phyloP scores from a whole-genome alignment of 106 monocot genomes.

The Iris macrosiphon region DNA sequence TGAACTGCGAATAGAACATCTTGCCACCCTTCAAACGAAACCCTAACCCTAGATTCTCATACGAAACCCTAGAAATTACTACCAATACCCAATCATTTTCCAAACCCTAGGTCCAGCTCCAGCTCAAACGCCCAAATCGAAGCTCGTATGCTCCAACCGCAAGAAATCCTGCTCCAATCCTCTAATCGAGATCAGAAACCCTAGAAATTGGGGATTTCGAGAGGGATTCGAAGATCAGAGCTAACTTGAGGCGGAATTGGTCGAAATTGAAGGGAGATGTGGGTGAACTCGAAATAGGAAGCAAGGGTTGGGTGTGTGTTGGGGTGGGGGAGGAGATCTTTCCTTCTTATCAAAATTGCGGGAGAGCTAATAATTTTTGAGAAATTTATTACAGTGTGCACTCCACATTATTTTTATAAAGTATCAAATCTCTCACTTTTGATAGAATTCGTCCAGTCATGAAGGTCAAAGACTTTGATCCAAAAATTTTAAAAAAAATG shows the following conservation, averaged over 20 bases:
- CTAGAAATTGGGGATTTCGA: background rate
- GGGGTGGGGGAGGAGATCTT: too few relatives aligned
- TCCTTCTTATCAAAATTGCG: too few relatives aligned
- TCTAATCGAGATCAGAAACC: background rate
- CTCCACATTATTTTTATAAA: too few relatives aligned
- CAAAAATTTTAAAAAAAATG: too few relatives aligned
- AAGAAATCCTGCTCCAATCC: background rate
- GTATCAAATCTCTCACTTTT: too few relatives aligned
- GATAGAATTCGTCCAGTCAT: too few relatives aligned
- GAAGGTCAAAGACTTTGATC: too few relatives aligned
- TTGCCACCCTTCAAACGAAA: background rate
- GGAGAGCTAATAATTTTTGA: too few relatives aligned
- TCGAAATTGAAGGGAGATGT: background rate
- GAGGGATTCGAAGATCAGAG: background rate
- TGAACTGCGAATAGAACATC: slow-evolving; percentile 99
- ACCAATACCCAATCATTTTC: background rate
- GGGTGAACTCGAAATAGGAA: background rate
- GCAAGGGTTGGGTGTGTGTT: background rate
- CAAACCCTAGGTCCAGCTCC: slow-evolving; percentile 5
- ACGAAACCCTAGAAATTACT: slow-evolving; percentile 8
- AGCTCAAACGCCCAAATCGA: slow-evolving; percentile 12
- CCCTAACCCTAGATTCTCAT: slow-evolving; percentile 25
- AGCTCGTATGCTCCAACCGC: background rate
- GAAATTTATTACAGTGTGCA: too few relatives aligned
- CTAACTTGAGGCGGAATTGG: background rate